A percentile compares a stretch with the other conserved stretches of the same genome.
Conservation (phyloP, 345 rosid species). For the Tarenaya hassleriana region DNA sequence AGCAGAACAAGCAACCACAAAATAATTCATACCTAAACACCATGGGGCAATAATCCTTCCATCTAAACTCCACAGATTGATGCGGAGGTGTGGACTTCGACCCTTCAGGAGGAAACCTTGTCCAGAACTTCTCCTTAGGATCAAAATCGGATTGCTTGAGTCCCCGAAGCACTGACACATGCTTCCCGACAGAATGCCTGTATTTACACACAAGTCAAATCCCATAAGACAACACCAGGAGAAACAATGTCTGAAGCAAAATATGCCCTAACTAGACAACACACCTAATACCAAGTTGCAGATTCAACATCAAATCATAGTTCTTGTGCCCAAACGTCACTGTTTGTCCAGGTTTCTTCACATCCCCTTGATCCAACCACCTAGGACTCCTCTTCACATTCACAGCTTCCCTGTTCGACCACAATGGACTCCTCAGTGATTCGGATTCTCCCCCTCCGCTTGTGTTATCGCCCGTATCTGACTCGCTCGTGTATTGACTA, state of each 20-base stretch:
- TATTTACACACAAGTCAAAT: constrained; percentile 4
- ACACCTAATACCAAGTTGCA: constrained; percentile 69
- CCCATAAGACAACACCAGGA: not conserved
- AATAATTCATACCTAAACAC: constrained; percentile 47
- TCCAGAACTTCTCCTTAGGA: constrained; percentile 72
- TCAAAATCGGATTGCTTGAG: constrained; percentile 61
- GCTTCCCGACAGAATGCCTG: constrained; percentile 65
- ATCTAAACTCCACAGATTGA: constrained; percentile 55
- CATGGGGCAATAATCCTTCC: constrained; percentile 82
- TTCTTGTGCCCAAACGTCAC: constrained; percentile 57
- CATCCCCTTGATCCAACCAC: constrained; percentile 43
- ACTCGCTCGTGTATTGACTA: constrained; percentile 33
- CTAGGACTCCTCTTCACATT: constrained; percentile 49
- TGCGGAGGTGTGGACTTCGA: constrained; percentile 71
- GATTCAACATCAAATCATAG: constrained; percentile 63
- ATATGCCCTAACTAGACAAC: not conserved
- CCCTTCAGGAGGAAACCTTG: constrained; percentile 71
- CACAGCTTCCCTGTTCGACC: constrained; percentile 24
- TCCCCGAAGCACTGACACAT: constrained; percentile 43
- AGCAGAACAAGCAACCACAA: no score
- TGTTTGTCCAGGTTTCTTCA: constrained; percentile 56
- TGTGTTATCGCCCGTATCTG: constrained; percentile 22
- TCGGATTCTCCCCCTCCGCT: constrained; percentile 29
- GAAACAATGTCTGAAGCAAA: not conserved
- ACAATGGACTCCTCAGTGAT: constrained; percentile 23